Evolutionary conservation across 2,329 filamentous ascomycete species (phyloP), one percentile per base, ranked within the genome.

Genomic region (Paraphoma chrysanthemicola): DNA sequence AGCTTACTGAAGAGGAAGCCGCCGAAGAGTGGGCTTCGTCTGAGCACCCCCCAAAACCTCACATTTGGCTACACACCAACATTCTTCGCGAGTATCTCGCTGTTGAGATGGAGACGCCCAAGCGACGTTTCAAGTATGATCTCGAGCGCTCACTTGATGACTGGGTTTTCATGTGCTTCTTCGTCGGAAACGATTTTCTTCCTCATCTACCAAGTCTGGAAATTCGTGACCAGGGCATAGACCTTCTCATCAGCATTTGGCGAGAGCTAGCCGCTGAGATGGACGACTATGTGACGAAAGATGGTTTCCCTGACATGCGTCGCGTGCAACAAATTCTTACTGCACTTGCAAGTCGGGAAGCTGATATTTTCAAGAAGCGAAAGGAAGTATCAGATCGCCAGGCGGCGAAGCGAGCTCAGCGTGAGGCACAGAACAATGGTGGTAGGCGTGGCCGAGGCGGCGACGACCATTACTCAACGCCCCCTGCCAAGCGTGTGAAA

Each of bases 131-230:
- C 78, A 86, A 87, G 52, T 98, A 96, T 77, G 93, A 99, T 74
- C 83, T 99, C 44, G 95, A 99, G 78, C 88, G 95, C 63, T 93
- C 93, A 28, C 86, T 98, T 56, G 95, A 98, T 77, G 94, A 98
- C 74, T 98, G 94, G 95, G 92, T 98, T 12, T 98, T 98, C 77
- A 95, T 98, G 88, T 98, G 94, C 80, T 98, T 96, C 80, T 98
- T 98, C 75, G 94, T 98, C 54, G 94, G 94, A 65, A 99, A 99
- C 78, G 96, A 99, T 81, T 99, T 99, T 80, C 81, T 99, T 66
- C 95, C 95, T 48, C 95, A 99, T 83, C 82, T 99, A 56, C 95
- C 95, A n/a, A 96, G 94, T 69, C 84, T 99, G 56, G 95, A 98
- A 76, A 98, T 99, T 75, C 88, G 95, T 58, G 95, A 99, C 72